Evolutionary conservation across 208 protist species (phyloP), one percentile per base, ranked within the genome.

Genomic region (Crithidia acanthocephali): DNA sequence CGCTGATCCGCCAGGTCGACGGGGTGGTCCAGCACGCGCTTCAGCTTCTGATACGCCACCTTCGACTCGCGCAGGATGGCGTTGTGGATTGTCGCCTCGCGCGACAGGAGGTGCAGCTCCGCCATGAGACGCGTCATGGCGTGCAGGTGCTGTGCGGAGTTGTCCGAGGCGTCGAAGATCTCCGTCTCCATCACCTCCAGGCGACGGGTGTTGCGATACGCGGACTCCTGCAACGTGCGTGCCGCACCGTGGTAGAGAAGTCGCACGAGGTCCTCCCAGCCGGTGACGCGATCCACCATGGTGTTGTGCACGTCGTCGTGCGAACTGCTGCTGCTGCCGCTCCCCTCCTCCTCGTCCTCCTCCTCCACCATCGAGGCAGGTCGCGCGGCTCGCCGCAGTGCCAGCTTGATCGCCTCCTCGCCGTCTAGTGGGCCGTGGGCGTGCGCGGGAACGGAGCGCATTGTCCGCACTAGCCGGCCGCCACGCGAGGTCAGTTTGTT

Each of bases 101-200:
- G 62, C 4, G 78, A 74, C 32, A 93, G 74, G 44, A 83, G 37
- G 55, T 87, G 80, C 18, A 88, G 74, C 74, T 90, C 72, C 7
- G 81, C 63, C 64, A 90, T 63, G 18, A 79, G 72, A 2, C 40
- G 76, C 11, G 76, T 75, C 67, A 79, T 73, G 20, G 52, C 33
- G 44, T 30, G 53, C 23, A 61, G 52, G 48, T 72, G 67, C 20
- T 44, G 45, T 2, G 64, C 45, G 45, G 69, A 48, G 57, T 58
- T 33, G n/a, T 51, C 51, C 37, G 71, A 35, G 18, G 47, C 44
- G 58, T 80, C 69, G 58, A 76, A 83, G 61, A 86, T 68, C 16
- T 68, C 66, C 47, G 44, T 70, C 76, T 92, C 87, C 50, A 90
- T 23, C 32, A 74, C 40, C 62, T 90, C 87, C 25, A 90, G 77